phyloP scores from a whole-genome alignment of 345 rosid species.

The Corchorus olitorius region DNA sequence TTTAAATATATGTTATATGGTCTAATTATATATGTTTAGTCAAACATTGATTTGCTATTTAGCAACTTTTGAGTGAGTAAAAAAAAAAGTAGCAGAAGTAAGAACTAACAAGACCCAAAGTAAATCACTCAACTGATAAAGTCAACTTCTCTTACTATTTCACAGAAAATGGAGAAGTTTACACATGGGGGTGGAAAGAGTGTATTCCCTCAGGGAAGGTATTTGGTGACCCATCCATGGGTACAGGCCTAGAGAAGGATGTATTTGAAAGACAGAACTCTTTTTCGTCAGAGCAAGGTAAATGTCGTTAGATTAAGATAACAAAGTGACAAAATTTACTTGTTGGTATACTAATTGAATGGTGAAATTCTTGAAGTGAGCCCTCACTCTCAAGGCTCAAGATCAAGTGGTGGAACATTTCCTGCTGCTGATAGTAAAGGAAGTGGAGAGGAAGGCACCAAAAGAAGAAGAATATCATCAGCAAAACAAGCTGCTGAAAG shows the following conservation, averaged over 20 bases:
- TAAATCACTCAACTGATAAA: not conserved
- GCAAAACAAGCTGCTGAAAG: constrained; percentile 77
- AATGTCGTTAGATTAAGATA: constrained; percentile 11
- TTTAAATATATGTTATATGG: not conserved
- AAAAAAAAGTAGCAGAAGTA: not conserved
- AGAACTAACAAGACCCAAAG: not conserved
- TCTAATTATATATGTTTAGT: not conserved
- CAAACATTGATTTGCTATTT: not conserved
- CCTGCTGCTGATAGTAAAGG: constrained; percentile 47
- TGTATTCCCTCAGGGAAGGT: constrained; percentile 92
- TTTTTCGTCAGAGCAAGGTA: constrained; percentile 73
- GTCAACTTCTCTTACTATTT: constrained; percentile 23
- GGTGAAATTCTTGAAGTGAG: constrained; percentile 47
- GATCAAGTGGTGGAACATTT: constrained; percentile 48
- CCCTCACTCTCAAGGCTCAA: constrained; percentile 58
- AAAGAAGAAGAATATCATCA: constrained; percentile 66
- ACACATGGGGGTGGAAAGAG: constrained; percentile 99
- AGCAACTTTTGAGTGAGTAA: not conserved
- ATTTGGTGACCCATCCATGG: constrained; percentile 51
- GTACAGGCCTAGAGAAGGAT: constrained; percentile 49
- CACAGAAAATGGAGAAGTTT: constrained; percentile 73
- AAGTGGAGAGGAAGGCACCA: constrained; percentile 63
- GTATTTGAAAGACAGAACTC: constrained; percentile 56
- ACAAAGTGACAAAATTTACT: constrained; percentile 11
- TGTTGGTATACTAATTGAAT: constrained; percentile 22